These are phyloP conservation scores for Olyra latifolia DNA, from an alignment of 176 grass and related monocot genomes.

Conservation along the genomic window DNA sequence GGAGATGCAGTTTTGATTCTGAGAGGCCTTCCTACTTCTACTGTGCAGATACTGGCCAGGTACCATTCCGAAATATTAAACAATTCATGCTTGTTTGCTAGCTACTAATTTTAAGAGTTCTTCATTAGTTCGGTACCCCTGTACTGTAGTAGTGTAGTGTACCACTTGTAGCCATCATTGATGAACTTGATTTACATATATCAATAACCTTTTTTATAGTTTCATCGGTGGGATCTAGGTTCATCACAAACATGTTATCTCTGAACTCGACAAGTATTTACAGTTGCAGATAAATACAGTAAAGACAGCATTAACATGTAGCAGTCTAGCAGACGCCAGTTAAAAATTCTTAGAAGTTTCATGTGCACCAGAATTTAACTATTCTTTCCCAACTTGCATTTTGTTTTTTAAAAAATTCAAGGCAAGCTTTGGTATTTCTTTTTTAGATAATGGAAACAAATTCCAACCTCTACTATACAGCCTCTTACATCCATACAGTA, in stretches of 20 bases:
- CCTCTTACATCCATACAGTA: too few relatives aligned
- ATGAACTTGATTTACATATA: background rate
- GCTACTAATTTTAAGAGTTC: background rate
- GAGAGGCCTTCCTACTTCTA: slow-evolving; percentile 87
- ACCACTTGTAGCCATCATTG: background rate
- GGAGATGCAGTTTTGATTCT: slow-evolving; percentile 91
- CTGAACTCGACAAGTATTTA: background rate
- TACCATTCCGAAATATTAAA: slow-evolving; percentile 27
- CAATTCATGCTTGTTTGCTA: background rate
- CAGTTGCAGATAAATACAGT: background rate
- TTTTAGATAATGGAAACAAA: too few relatives aligned
- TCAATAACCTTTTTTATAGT: background rate
- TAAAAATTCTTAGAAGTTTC: background rate
- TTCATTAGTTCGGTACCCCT: background rate
- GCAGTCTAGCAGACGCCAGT: background rate
- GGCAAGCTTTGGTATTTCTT: background rate
- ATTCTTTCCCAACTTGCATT: background rate
- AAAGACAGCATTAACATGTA: background rate
- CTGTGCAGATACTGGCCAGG: slow-evolving; percentile 87
- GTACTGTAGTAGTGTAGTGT: background rate
- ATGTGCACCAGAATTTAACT: background rate
- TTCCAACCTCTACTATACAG: too few relatives aligned
- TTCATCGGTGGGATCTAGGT: background rate
- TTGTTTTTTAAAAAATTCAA: background rate
- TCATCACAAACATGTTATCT: background rate